These are phyloP conservation scores for Naematelia encephala DNA, from an alignment of 768 basidiomycete genomes.

Conservation along the genomic window DNA sequence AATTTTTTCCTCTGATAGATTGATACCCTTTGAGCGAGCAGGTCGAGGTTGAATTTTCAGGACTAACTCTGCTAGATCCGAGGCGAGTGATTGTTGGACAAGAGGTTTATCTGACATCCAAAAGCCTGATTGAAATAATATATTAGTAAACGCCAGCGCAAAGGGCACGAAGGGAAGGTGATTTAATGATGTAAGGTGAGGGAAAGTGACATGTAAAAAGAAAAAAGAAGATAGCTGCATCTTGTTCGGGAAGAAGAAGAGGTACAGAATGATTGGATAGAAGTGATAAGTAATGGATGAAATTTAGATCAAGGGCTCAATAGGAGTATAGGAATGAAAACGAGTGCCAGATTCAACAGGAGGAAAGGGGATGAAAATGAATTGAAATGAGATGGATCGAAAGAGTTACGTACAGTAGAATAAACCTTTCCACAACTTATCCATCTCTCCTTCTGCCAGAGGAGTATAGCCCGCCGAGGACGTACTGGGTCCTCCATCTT, in stretches of 20 bases:
- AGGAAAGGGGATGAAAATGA: not conserved
- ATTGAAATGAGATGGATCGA: not conserved
- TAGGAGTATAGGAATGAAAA: not conserved
- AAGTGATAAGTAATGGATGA: too few species aligned
- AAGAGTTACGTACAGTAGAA: slow-evolving; percentile 73
- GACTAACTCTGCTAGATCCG: slow-evolving; percentile 76
- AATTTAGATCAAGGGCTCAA: too few species aligned
- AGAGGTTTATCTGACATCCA: slow-evolving; percentile 99
- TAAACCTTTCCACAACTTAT: slow-evolving; percentile 94
- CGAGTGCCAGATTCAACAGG: not conserved
- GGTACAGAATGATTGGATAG: not conserved
- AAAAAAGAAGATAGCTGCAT: too few species aligned
- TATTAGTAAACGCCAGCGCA: too few species aligned
- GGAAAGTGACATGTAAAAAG: too few species aligned
- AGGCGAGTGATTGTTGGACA: slow-evolving; percentile 86
- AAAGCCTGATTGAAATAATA: too few species aligned
- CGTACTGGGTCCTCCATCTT: slow-evolving; percentile 11
- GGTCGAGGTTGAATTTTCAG: slow-evolving; percentile 66
- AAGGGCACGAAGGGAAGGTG: too few species aligned
- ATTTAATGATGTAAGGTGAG: too few species aligned
- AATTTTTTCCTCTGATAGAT: too few species aligned
- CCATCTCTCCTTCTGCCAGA: slow-evolving; percentile 72
- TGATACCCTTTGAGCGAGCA: too few species aligned
- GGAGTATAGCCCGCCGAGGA: slow-evolving; percentile 52
- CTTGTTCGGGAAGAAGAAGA: not conserved